Evolutionary conservation across 257 asterid genomes (phyloP), one percentile per base, ranked within the genome.

Genomic region (Plantago major): DNA sequence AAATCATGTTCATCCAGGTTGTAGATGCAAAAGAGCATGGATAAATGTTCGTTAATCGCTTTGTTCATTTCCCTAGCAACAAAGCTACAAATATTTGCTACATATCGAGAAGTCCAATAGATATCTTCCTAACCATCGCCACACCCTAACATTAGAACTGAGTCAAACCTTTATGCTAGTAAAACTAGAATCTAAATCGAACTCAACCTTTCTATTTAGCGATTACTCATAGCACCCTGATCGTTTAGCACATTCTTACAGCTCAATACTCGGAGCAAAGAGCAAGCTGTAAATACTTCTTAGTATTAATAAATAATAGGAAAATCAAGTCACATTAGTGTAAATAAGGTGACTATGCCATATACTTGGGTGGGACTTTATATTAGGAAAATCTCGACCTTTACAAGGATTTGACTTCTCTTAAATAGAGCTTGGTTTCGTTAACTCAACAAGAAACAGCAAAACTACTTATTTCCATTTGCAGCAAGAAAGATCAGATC

Each of bases 41-140:
- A 69, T 55, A 14, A 48, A n/a, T 5, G 28, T 46, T 13, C 38
- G 49, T 22, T 45, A 42, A 44, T 26, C 45, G 33, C 69, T 62
- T n/a, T 67, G 72, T 64, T 58, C 12, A 10, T 10, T 44, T 57
- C 49, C 58, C 42, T n/a, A 49, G 67, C 58, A 62, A 64, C 66
- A 43, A 55, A 49, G 71, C 68, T 46, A 44, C 54, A 48, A 15
- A 67, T 43, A 60, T 55, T 59, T 19, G 74, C 68, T 71, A 62
- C 71, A 49, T 47, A 70, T 70, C 60, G 77, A 73, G 72, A 73
- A 73, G 5, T 67, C 77, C 55, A 62, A 66, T 60, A n/a, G 12
- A 49, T 14, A 8, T 40, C 13, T 66, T 64, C 40, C 9, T 55
- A 72, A 62, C 30, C n/a, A n/a, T n/a, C n/a, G n/a, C n/a, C n/a